Conservation (phyloP, 164 flowering plant genomes). For the Tinospora cordifolia region DNA sequence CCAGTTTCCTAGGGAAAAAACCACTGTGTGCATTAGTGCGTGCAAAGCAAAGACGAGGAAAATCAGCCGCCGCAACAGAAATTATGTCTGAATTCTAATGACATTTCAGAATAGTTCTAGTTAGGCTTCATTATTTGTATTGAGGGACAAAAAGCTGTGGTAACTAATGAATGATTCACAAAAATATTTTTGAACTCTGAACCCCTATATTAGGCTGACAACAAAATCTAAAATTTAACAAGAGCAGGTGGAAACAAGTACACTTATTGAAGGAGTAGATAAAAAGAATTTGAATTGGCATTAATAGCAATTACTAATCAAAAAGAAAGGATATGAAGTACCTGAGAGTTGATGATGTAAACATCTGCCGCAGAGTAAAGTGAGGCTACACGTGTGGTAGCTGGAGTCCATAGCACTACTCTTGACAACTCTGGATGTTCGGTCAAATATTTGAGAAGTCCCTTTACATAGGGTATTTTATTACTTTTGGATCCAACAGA, state of each 20-base stretch:
- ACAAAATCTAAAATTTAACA: background rate
- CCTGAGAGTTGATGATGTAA: constrained; percentile 82
- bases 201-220: background rate
- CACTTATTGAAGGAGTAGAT: background rate
- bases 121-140: too few relatives aligned
- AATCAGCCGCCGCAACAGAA: too few relatives aligned
- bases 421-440: constrained; percentile 58
- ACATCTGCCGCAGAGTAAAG: constrained; percentile 97
- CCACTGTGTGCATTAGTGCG: too few relatives aligned
- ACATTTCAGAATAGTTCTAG: too few relatives aligned
- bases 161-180: background rate
- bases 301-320: background rate
- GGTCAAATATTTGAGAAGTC: constrained; percentile 49
- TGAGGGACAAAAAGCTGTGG: too few relatives aligned
- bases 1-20: too few relatives aligned
- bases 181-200: background rate
- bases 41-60: too few relatives aligned
- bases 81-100: too few relatives aligned
- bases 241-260: background rate
- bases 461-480: constrained; percentile 72
- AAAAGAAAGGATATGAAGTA: constrained; percentile 15
- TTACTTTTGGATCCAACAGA: constrained; percentile 96
- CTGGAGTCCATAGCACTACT: constrained; percentile 85
- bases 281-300: background rate
- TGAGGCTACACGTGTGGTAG: constrained; percentile 88